Conservation (phyloP, 768 basidiomycete genomes). For the Boletus reticuloceps region DNA sequence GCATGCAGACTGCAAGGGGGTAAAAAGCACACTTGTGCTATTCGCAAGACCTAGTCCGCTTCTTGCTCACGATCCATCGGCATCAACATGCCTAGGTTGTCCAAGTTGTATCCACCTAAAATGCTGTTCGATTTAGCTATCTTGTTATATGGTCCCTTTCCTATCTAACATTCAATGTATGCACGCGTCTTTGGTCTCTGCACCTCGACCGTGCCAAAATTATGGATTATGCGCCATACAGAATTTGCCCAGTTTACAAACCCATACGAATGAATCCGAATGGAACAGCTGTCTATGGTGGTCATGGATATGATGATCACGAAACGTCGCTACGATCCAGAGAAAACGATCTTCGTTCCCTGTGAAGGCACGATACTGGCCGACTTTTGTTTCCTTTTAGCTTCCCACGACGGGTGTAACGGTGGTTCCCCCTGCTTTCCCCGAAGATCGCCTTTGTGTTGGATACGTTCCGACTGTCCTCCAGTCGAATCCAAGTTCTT, state of each 20-base stretch:
- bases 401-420: conserved; percentile 96
- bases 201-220: not conserved
- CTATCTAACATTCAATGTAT: not conserved
- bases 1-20: conserved; percentile 53
- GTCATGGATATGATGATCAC: not conserved
- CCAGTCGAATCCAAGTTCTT: not conserved
- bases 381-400: conserved; percentile 76
- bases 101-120: too few relatives aligned
- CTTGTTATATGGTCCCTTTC: not conserved
- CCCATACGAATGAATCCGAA: too few relatives aligned
- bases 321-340: conserved; percentile 9
- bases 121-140: not conserved
- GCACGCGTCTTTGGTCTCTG: not conserved
- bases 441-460: not conserved
- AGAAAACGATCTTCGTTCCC: conserved; percentile 83
- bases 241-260: not conserved
- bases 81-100: not conserved
- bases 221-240: not conserved
- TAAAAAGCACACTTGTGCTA: conserved; percentile 48
- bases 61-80: not conserved
- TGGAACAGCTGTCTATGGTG: not conserved
- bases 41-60: conserved; percentile 8
- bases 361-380: conserved; percentile 61
- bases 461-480: not conserved
- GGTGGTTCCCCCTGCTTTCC: conserved; percentile 28